Conservation (phyloP, 192 early-diverging fungal genomes). For the Gigaspora rosea region DNA sequence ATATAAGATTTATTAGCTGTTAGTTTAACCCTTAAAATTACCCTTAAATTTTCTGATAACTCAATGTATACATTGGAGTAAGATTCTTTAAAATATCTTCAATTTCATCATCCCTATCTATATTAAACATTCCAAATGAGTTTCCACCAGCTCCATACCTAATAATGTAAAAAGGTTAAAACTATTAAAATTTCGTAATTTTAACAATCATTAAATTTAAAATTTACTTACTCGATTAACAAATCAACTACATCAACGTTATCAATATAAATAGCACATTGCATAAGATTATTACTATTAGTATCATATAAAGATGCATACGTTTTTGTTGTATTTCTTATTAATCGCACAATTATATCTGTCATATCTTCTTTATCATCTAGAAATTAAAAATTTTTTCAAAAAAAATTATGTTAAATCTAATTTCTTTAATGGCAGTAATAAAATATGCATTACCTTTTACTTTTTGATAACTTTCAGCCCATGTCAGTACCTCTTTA, state of each 20-base stretch:
- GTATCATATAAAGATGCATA: neutral
- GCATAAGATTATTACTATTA: neutral
- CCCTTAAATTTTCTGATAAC: neutral
- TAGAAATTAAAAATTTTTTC: neutral
- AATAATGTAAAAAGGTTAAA: neutral
- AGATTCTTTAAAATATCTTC: neutral
- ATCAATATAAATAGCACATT: neutral
- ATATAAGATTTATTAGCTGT: neutral
- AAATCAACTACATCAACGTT: conserved; percentile 5
- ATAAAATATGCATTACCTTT: neutral
- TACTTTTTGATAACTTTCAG: neutral
- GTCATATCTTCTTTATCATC: neutral
- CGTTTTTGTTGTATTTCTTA: neutral
- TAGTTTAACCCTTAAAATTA: neutral
- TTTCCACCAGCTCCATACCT: conserved; percentile 21
- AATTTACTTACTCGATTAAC: conserved; percentile 9
- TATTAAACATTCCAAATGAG: conserved; percentile 15
- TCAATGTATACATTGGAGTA: neutral
- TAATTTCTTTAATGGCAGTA: too few species aligned
- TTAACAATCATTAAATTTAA: neutral
- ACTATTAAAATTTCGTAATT: neutral
- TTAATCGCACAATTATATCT: neutral
- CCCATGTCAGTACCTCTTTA: neutral
- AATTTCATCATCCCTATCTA: neutral
- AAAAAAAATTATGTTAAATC: neutral